Conservation (phyloP, 1,284 basidiomycete species). For the Violaceomyces palustris region DNA sequence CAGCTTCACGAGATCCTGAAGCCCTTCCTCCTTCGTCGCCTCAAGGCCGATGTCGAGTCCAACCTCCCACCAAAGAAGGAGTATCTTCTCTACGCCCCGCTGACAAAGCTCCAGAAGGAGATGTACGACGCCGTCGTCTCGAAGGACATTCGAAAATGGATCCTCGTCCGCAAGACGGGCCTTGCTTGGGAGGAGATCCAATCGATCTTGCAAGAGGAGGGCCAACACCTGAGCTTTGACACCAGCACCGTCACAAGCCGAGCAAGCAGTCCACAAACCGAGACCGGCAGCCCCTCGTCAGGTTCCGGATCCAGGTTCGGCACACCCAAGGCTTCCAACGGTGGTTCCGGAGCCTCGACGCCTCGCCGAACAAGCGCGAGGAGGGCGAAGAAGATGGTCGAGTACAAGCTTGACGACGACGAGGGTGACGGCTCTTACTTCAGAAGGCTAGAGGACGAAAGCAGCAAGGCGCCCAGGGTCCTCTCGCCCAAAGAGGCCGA, state of each 20-base stretch:
- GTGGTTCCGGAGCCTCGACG: slow-evolving; percentile 12
- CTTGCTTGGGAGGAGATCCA: slow-evolving; percentile 30
- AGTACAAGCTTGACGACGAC: slow-evolving; percentile 26
- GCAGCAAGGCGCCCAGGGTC: slow-evolving; percentile 6
- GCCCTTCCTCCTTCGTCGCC: slow-evolving; percentile 46
- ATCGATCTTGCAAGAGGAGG: slow-evolving; percentile 28
- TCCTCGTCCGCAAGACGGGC: slow-evolving; percentile 43
- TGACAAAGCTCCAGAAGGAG: slow-evolving; percentile 73
- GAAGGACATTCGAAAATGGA: slow-evolving; percentile 35
- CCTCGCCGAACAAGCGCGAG: slow-evolving; percentile 9
- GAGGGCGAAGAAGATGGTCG: slow-evolving; percentile 17
- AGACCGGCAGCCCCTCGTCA: slow-evolving; percentile 11
- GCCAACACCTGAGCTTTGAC: slow-evolving; percentile 14
- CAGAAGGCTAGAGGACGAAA: slow-evolving; percentile 21
- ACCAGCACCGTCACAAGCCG: slow-evolving; percentile 13
- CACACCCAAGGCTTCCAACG: slow-evolving; percentile 9
- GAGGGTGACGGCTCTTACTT: slow-evolving; percentile 30
- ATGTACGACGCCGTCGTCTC: slow-evolving; percentile 66
- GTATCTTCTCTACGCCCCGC: slow-evolving; percentile 80
- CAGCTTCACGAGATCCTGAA: slow-evolving; percentile 50
- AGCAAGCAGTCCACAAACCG: slow-evolving; percentile 11
- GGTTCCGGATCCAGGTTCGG: too few species aligned
- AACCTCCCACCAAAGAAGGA: slow-evolving; percentile 50
- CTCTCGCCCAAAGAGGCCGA: slow-evolving; percentile 22
- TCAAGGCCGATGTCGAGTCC: slow-evolving; percentile 46